A percentile compares a stretch with the other conserved stretches of the same genome.
Conservation (phyloP, 306 rosid species). For the Cucurbita ficifolia region DNA sequence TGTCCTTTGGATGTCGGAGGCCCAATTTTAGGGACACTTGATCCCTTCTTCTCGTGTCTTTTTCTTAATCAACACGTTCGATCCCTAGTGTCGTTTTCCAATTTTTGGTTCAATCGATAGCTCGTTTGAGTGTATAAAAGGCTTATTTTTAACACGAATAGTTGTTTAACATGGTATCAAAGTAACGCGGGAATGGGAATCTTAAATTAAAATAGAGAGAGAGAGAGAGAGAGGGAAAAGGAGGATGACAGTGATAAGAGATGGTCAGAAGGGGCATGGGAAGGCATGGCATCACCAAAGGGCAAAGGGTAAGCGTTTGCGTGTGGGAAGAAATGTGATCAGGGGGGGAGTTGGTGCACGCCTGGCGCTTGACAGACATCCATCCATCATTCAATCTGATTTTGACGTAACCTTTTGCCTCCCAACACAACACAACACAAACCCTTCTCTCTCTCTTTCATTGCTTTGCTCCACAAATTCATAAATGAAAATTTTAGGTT, state of each 20-base stretch:
- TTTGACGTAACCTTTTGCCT: constrained; percentile 30
- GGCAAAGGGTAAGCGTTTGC: neutral
- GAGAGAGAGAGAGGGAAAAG: neutral
- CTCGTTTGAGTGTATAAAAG: too few relatives aligned
- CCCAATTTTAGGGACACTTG: constrained; percentile 1
- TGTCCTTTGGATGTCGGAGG: constrained; percentile 13
- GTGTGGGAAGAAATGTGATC: neutral
- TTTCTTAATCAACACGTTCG: neutral
- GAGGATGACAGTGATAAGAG: constrained; percentile 19
- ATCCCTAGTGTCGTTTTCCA: too few relatives aligned
- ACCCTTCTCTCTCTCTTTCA: neutral
- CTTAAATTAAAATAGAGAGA: neutral
- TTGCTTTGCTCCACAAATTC: neutral
- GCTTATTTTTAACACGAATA: too few relatives aligned
- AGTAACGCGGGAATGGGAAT: too few relatives aligned
- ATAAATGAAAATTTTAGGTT: too few relatives aligned
- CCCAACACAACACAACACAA: neutral
- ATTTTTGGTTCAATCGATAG: too few relatives aligned
- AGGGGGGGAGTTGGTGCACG: neutral
- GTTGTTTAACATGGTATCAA: neutral
- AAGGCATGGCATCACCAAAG: neutral
- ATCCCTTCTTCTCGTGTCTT: neutral
- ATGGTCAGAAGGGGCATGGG: constrained; percentile 15
- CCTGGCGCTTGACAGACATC: constrained; percentile 13
- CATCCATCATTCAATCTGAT: constrained; percentile 23